These are phyloP conservation scores for Cerioporus squamosus DNA, from an alignment of 1,284 basidiomycete genomes.

Conservation along the genomic window DNA sequence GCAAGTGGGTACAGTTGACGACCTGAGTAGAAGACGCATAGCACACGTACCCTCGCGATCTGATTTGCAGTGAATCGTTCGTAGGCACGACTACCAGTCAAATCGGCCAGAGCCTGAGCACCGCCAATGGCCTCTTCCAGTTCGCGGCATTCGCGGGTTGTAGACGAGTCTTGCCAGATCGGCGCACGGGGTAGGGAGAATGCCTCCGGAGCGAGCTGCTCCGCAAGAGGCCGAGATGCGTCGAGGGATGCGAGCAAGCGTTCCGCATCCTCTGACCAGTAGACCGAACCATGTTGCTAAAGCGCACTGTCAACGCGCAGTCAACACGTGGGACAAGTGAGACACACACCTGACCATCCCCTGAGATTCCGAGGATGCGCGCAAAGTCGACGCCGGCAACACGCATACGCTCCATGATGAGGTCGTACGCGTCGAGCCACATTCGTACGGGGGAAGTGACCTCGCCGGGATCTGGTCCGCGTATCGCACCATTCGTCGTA, in stretches of 20 bases:
- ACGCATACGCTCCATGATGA: conserved; percentile 75
- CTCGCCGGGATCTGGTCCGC: conserved; percentile 68
- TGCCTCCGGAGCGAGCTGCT: conserved; percentile 60
- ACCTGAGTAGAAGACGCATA: background rate
- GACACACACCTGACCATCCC: conserved; percentile 70
- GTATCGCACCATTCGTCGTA: conserved; percentile 76
- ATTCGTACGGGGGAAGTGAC: conserved; percentile 83
- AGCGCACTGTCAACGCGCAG: background rate
- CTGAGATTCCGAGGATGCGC: conserved; percentile 68
- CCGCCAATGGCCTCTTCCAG: conserved; percentile 75
- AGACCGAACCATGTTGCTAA: conserved; percentile 92
- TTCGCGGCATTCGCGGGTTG: conserved; percentile 72
- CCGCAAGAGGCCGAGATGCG: conserved; percentile 51
- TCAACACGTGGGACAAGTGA: background rate
- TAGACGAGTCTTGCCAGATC: conserved; percentile 95
- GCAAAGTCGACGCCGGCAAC: conserved; percentile 59
- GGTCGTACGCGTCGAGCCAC: conserved; percentile 86
- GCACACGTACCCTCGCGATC: conserved; percentile 67
- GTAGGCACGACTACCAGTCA: conserved; percentile 86
- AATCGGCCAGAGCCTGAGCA: conserved; percentile 68
- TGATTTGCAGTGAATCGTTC: conserved; percentile 90
- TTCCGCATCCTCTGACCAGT: conserved; percentile 73
- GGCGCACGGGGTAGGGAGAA: conserved; percentile 78
- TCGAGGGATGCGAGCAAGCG: conserved; percentile 59
- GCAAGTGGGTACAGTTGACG: background rate